These are phyloP conservation scores for Limnomonas spitsbergensis DNA, from an alignment of 139 green algal species.

Conservation along the genomic window DNA sequence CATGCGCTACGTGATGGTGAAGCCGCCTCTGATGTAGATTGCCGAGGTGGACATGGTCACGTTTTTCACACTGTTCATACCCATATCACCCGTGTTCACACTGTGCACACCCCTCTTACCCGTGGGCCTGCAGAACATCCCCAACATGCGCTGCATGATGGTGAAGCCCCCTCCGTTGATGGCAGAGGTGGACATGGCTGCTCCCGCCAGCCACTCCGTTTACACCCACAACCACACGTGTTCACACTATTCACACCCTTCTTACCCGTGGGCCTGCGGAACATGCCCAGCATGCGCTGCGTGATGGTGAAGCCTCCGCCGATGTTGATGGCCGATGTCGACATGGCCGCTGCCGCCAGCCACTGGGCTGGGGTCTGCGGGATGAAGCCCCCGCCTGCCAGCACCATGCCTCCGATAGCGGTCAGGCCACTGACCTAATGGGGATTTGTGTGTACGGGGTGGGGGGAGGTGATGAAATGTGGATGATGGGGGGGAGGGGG, in stretches of 20 bases:
- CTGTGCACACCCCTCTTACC: too few species aligned
- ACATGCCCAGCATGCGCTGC: slow-evolving; percentile 89
- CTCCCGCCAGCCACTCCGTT: too few species aligned
- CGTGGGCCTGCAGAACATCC: slow-evolving; percentile 84
- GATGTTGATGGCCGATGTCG: slow-evolving; percentile 80
- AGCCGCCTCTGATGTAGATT: slow-evolving; percentile 82
- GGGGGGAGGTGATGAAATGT: too few species aligned
- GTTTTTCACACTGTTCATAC: too few species aligned
- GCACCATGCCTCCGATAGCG: slow-evolving; percentile 62
- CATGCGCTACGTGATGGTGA: slow-evolving; percentile 84
- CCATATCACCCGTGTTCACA: too few species aligned
- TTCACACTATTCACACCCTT: too few species aligned
- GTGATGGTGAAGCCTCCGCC: slow-evolving; percentile 82
- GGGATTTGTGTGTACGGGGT: slow-evolving; percentile 57
- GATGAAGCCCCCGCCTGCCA: slow-evolving; percentile 63
- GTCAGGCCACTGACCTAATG: slow-evolving; percentile 73
- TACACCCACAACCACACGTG: too few species aligned
- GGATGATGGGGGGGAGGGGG: too few species aligned
- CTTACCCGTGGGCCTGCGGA: slow-evolving; percentile 67
- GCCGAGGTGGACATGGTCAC: slow-evolving; percentile 69
- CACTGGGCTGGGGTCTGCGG: slow-evolving; percentile 50
- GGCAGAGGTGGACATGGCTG: too few species aligned
- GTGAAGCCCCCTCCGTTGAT: slow-evolving; percentile 80
- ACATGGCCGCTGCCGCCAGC: slow-evolving; percentile 64
- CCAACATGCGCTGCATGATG: slow-evolving; percentile 84